Evolutionary conservation across 139 green algal genomes (phyloP), one percentile per base, ranked within the genome.

Genomic region (Deuterostichococcus epilithicus): DNA sequence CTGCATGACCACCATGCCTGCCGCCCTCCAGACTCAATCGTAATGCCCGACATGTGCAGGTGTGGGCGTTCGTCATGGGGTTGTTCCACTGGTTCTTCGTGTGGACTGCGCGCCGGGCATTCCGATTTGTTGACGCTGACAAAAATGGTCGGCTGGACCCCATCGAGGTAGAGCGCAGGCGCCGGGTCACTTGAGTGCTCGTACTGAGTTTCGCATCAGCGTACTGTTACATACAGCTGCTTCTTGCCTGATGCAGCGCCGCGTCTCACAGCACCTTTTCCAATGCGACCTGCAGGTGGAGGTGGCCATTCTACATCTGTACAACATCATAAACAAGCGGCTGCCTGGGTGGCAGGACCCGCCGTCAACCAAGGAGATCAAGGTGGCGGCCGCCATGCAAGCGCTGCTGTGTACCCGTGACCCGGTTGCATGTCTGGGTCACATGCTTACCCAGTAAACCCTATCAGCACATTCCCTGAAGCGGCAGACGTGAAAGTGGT

Each of bases 241-340:
- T n/a, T n/a, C n/a, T n/a, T 63, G 52, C 20, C 5, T n/a, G 52
- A n/a, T n/a, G 8, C 52, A 63, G 10, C 52, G 13, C 28, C 3
- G 18, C 28, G 52, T n/a, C 20, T 63, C n/a, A n/a, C n/a, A n/a
- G n/a, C n/a, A n/a, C n/a, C n/a, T n/a, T n/a, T n/a, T n/a, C n/a
- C n/a, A n/a, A n/a, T n/a, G n/a, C n/a, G n/a, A n/a, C n/a, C n/a
- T 63, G 52, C 52, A 63, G 52, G 52, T 63, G 10, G 52, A 63
- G 52, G 52, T 63, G 52, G 52, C 52, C 18, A 28, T 63, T 3
- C 52, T 63, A 28, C 52, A 75, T 23, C 8, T 75, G 25, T 75
- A 75, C 39, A 75, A 75, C 39, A 32, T 75, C 26, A 75, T 75
- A 39, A 75, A 75, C 39, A 75, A 75, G 39, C 70, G 70, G 23